Percentiles rank a stretch among this genome's conserved stretches.
These are phyloP conservation scores for Furculomyces boomerangus DNA, from an alignment of 371 early-diverging fungal genomes.

Conservation along the genomic window DNA sequence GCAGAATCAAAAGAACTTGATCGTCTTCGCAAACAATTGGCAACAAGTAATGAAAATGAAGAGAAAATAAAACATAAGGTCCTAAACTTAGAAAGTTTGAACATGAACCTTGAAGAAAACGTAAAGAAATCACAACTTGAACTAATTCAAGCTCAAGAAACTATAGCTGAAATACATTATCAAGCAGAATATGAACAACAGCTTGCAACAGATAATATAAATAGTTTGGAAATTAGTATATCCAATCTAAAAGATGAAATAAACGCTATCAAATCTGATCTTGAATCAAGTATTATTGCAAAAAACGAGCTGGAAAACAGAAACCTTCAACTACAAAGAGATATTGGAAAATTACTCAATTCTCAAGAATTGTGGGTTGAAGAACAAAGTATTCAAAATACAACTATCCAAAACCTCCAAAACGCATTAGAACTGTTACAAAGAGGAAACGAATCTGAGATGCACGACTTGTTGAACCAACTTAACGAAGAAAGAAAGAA, in stretches of 20 bases:
- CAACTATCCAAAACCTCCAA: constrained; percentile 63
- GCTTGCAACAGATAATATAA: constrained; percentile 5
- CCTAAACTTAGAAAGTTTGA: background rate
- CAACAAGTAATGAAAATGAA: constrained; percentile 2
- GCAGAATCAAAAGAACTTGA: constrained; percentile 25
- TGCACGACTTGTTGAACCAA: constrained; percentile 54
- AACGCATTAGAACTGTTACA: constrained; percentile 75
- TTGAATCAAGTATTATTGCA: constrained; percentile 8
- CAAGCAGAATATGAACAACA: constrained; percentile 6
- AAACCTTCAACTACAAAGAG: constrained; percentile 14
- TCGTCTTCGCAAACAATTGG: constrained; percentile 13
- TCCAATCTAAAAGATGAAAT: constrained; percentile 3
- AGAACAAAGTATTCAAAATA: constrained; percentile 38
- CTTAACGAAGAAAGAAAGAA: constrained; percentile 41
- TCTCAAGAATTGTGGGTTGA: constrained; percentile 22
- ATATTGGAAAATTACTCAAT: constrained; percentile 15
- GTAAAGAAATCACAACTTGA: constrained; percentile 7
- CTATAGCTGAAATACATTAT: constrained; percentile 18
- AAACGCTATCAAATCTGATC: constrained; percentile 6
- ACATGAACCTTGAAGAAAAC: background rate
- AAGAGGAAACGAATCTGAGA: constrained; percentile 46
- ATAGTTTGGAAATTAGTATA: constrained; percentile 5
- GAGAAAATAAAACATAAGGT: background rate
- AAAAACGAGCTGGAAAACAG: constrained; percentile 16
- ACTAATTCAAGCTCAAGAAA: constrained; percentile 8